Base-by-base conservation (phyloP, 148 eudicot genomes). In the Camellia lanceoleosa region DNA sequence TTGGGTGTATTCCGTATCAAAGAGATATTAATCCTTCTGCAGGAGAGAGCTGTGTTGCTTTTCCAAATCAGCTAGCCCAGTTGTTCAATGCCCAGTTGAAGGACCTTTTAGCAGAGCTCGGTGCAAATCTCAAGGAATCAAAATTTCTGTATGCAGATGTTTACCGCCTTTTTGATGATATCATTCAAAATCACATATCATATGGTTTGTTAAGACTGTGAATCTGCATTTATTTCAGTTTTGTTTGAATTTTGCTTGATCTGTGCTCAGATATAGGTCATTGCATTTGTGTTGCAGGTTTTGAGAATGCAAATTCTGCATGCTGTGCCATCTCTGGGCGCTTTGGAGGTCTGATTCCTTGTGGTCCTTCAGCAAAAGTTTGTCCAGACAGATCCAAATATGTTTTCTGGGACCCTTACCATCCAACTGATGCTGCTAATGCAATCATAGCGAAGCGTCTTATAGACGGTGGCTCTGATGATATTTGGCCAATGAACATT, bases 371-470 rank as follows among this genome's bases (percentile, higher is more conserved):
- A 6, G 89, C 95, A 0, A 79, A 78, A 58, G 78, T 88, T 8
- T 95, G 99, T 80, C 30, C 7, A 11, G 89, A 93, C 76, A 84
- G 99, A 76, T 84, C 92, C 12, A 95, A 92, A 80, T 95, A 83
- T 63, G 88, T 95, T 20, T 95, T 95, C 54, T 93, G 98, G 98
- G 99, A 95, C 80, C 89, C 99, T 13, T 95, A 82, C 46, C 99
- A 95, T 86, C 97, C 99, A 1, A 82, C 93, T 3, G 97, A 95
- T 66, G 97, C 99, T 59, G 75, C 97, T 69, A 93, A 95, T 76
- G 46, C 72, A 2, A 69, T 90, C 78, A 86, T 92, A 8, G 98
- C 95, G 5, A 87, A 80, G 19, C 91, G 95, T 51, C 77, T 95
- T 11, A 73, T 92, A 70, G 84, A 92, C 23, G 97, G 99, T 0